Percentiles rank a stretch among this genome's conserved stretches.
These are phyloP conservation scores for Melocanna baccifera DNA, from an alignment of 176 grass and related monocot genomes.

Conservation along the genomic window DNA sequence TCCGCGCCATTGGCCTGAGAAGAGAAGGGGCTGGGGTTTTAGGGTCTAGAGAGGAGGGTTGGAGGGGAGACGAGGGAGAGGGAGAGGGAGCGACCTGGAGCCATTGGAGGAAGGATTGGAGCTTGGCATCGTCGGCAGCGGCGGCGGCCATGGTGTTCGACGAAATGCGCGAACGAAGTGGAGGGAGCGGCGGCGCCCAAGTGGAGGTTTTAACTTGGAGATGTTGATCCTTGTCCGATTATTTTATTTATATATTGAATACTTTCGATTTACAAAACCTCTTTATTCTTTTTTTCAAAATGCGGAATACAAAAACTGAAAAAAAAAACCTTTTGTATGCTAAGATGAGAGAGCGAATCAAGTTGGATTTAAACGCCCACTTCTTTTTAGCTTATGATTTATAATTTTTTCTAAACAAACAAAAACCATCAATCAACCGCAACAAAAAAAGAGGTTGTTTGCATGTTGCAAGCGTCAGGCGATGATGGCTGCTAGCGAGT, in stretches of 20 bases:
- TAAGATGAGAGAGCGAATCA: not conserved
- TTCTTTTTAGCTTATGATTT: too few species aligned
- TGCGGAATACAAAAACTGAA: not conserved
- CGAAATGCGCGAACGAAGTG: constrained; percentile 19
- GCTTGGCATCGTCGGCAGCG: constrained; percentile 40
- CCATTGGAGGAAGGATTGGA: constrained; percentile 80
- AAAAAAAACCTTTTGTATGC: not conserved
- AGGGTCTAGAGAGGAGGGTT: not conserved
- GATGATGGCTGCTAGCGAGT: not conserved
- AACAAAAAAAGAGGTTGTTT: not conserved
- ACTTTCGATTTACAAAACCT: too few species aligned
- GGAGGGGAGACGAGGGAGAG: not conserved
- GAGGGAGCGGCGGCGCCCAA: not conserved
- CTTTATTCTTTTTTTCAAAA: too few species aligned
- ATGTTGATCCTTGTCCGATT: too few species aligned
- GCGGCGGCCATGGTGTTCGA: constrained; percentile 33
- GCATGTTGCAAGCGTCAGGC: not conserved
- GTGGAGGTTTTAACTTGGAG: not conserved
- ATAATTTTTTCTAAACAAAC: too few species aligned
- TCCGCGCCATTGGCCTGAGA: constrained; percentile 65
- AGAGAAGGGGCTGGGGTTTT: not conserved
- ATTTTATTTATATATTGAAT: too few species aligned
- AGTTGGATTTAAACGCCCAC: not conserved
- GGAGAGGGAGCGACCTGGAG: constrained; percentile 50
- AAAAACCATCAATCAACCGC: too few species aligned